Conservation (phyloP, 345 rosid species). For the Erysimum cheiranthoides region DNA sequence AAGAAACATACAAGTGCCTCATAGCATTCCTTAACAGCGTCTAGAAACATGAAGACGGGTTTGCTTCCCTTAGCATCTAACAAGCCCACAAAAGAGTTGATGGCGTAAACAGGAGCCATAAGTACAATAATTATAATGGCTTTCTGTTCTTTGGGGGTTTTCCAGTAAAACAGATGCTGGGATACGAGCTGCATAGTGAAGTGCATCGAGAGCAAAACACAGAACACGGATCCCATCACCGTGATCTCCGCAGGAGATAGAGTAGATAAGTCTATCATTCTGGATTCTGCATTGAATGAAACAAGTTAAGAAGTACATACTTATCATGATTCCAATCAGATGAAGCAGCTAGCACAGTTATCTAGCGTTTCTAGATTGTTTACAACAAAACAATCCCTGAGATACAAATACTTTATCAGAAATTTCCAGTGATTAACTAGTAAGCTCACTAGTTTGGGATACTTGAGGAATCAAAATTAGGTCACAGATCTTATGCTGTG, state of each 20-base stretch:
- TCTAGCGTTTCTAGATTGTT: background rate
- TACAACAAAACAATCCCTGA: background rate
- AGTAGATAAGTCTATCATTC: conserved; percentile 35
- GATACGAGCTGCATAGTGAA: conserved; percentile 84
- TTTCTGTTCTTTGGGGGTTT: conserved; percentile 89
- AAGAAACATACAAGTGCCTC: conserved; percentile 79
- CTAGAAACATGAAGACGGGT: conserved; percentile 75
- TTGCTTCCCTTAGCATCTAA: conserved; percentile 79
- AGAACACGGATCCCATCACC: conserved; percentile 46
- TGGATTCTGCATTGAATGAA: conserved; percentile 33
- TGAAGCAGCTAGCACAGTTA: background rate
- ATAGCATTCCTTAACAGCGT: conserved; percentile 79
- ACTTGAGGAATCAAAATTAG: conserved; percentile 1
- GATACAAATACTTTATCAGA: background rate
- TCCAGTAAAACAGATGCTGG: conserved; percentile 93
- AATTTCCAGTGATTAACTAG: background rate
- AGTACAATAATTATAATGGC: conserved; percentile 81
- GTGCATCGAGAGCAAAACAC: conserved; percentile 69
- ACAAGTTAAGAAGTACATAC: background rate
- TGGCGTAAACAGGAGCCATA: conserved; percentile 89
- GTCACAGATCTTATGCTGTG: conserved; percentile 5
- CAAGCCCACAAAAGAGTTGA: conserved; percentile 77
- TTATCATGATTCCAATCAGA: conserved; percentile 5
- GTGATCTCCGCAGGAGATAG: conserved; percentile 49
- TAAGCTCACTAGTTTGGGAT: conserved; percentile 5